Conservation (phyloP, 2,329 filamentous ascomycete genomes). For the Laburnicola sp. region DNA sequence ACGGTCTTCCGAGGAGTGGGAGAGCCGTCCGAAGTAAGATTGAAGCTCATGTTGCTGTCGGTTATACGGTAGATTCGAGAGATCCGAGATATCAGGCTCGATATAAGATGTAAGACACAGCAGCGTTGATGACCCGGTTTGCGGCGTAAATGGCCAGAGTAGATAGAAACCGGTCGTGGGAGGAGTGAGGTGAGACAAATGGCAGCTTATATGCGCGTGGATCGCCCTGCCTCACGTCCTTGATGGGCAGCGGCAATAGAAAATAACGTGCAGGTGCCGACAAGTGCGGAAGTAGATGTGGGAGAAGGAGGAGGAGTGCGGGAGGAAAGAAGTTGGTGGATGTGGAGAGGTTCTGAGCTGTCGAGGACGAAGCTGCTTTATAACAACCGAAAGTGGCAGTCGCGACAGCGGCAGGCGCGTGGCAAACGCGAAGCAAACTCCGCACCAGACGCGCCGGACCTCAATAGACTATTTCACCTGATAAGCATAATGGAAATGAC, state of each 20-base stretch:
- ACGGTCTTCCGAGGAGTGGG: conserved; percentile 46
- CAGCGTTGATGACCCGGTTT: conserved; percentile 28
- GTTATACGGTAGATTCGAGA: conserved; percentile 36
- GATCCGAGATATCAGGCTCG: conserved; percentile 38
- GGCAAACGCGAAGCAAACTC: not conserved
- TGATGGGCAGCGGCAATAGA: conserved; percentile 27
- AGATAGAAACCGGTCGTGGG: conserved; percentile 35
- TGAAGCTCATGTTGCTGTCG: conserved; percentile 40
- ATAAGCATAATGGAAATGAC: not conserved
- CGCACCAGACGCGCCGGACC: not conserved
- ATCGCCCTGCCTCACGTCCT: not conserved
- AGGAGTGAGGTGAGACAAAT: conserved; percentile 26
- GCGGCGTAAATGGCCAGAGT: conserved; percentile 43
- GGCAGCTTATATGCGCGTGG: conserved; percentile 12
- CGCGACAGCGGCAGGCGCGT: conserved; percentile 2
- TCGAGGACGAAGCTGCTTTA: conserved; percentile 1
- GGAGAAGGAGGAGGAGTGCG: conserved; percentile 12
- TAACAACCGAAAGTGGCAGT: conserved; percentile 7
- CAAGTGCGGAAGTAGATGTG: not conserved
- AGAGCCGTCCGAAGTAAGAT: conserved; percentile 47
- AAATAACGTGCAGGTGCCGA: conserved; percentile 8
- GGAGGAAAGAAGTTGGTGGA: conserved; percentile 11
- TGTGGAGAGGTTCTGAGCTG: not conserved
- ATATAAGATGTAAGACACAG: conserved; percentile 42
- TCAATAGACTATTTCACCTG: not conserved